Evolutionary conservation across 2,329 filamentous ascomycete genomes (phyloP).

Genomic region (Trichophyton benhamiae): DNA sequence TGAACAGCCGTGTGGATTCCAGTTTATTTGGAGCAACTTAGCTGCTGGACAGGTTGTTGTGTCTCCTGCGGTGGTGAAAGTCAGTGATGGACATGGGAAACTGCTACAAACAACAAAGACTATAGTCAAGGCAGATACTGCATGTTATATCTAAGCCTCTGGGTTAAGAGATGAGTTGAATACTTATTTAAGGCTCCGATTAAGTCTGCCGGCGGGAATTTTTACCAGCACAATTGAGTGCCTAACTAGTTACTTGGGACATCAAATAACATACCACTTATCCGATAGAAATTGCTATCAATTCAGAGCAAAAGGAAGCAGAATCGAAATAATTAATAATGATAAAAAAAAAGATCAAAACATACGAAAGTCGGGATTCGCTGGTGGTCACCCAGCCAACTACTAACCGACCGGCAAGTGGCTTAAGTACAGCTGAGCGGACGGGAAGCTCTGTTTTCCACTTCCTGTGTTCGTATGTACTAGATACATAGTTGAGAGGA

Average conservation of each 20-base stretch:
- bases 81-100: slow-evolving; percentile 16
- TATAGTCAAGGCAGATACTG: slow-evolving; percentile 10
- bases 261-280: no score
- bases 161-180: background rate
- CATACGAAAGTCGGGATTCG: background rate
- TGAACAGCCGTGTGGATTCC: slow-evolving; percentile 18
- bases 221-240: no score
- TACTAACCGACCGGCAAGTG: background rate
- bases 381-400: background rate
- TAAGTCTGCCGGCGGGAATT: no score
- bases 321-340: background rate
- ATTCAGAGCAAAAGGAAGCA: background rate
- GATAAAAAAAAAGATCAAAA: background rate
- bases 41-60: slow-evolving; percentile 5
- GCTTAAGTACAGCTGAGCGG: background rate
- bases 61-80: slow-evolving; percentile 16
- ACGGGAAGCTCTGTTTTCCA: background rate
- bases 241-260: no score
- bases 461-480: background rate
- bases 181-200: background rate
- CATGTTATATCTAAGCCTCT: background rate
- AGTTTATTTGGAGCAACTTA: slow-evolving; percentile 11
- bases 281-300: no score
- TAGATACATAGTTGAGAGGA: background rate
- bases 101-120: slow-evolving; percentile 11